phyloP scores from a whole-genome alignment of 176 grass and related monocot genomes.

The Aegilops tauschii region DNA sequence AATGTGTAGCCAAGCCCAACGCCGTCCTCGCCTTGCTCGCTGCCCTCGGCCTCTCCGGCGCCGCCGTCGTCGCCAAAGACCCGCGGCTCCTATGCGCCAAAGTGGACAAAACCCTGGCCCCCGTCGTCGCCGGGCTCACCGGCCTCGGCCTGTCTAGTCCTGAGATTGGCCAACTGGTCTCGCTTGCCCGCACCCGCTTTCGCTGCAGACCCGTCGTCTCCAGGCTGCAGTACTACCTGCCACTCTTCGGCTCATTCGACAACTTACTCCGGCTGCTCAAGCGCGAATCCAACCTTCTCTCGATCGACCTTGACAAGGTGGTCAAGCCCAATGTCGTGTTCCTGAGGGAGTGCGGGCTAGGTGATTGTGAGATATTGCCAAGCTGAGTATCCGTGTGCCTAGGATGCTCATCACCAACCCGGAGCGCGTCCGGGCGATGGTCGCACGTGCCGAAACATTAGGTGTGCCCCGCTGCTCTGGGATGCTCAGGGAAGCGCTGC shows the following conservation, averaged over 20 bases:
- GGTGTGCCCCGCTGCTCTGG: no score
- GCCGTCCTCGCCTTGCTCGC: conserved; percentile 34
- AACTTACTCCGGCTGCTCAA: neutral
- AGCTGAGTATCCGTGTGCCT: no score
- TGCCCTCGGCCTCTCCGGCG: conserved; percentile 15
- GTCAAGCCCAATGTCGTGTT: no score
- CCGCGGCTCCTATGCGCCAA: conserved; percentile 5
- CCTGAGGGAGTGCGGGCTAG: no score
- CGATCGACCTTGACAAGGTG: no score
- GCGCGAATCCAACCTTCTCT: no score
- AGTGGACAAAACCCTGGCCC: conserved; percentile 26
- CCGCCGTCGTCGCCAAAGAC: neutral
- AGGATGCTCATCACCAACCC: no score
- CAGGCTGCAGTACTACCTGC: conserved; percentile 22
- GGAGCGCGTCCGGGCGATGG: no score
- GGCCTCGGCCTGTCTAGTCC: neutral
- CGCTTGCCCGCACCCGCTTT: neutral
- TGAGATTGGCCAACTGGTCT: neutral
- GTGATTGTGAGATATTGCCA: no score
- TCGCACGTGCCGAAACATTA: no score
- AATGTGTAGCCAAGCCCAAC: conserved; percentile 29
- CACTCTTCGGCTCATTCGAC: neutral
- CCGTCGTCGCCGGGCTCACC: neutral
- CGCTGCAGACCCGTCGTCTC: neutral
- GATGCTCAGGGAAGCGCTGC: no score